phyloP scores from a whole-genome alignment of 306 rosid species.

The Rosa lucieae region DNA sequence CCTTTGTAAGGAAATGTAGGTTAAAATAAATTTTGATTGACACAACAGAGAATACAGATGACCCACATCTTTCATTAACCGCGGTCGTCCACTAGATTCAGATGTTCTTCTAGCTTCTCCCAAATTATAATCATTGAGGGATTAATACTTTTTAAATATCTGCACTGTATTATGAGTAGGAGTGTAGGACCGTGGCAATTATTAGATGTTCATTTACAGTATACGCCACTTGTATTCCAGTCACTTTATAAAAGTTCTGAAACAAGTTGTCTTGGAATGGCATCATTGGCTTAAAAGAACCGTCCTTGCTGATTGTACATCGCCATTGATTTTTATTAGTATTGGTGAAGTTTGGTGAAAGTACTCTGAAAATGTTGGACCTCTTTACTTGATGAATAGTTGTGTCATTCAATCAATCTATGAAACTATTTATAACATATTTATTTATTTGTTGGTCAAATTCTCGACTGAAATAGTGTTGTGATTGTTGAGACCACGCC shows the following conservation, averaged over 20 bases:
- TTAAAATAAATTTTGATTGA: background rate
- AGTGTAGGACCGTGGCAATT: slow-evolving; percentile 35
- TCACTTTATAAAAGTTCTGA: slow-evolving; percentile 17
- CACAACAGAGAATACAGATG: background rate
- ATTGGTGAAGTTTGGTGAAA: slow-evolving; percentile 3
- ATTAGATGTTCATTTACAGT: slow-evolving; percentile 27
- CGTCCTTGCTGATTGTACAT: slow-evolving; percentile 1
- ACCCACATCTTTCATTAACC: background rate
- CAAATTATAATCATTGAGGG: slow-evolving; percentile 21
- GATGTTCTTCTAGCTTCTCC: background rate
- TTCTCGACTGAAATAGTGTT: background rate
- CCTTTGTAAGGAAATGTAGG: background rate
- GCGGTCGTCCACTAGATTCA: slow-evolving; percentile 12
- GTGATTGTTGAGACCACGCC: background rate
- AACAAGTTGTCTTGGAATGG: slow-evolving; percentile 18
- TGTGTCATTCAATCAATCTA: background rate
- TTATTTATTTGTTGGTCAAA: background rate
- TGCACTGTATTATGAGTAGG: slow-evolving; percentile 28
- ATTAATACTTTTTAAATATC: slow-evolving; percentile 4
- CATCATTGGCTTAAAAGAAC: slow-evolving; percentile 12
- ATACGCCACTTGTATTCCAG: slow-evolving; percentile 17
- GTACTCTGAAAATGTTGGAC: background rate
- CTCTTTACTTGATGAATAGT: background rate
- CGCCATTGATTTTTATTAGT: slow-evolving; percentile 13
- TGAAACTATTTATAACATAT: background rate